A percentile compares a stretch with the other conserved stretches of the same genome.
phyloP scores from a whole-genome alignment of 1,139 yeast species.

The Zhuliangozyma parablackwelliae region DNA sequence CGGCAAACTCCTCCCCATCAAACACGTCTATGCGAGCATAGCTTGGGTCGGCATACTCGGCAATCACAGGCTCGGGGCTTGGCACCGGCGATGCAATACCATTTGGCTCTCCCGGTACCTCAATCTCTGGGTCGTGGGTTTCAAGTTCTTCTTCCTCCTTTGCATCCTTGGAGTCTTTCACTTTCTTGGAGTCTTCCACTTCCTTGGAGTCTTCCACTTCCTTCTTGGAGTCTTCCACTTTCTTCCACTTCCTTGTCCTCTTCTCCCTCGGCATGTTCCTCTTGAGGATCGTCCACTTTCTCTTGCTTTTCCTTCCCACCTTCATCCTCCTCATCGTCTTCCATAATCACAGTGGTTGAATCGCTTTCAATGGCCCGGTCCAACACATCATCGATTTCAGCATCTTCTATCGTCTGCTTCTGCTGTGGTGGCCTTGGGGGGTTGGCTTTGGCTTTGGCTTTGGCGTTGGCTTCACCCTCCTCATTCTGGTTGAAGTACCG shows the following conservation, averaged over 20 bases:
- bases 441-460: not conserved
- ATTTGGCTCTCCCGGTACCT: not conserved
- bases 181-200: not conserved
- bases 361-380: slow-evolving; percentile 3
- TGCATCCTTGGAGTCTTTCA: not conserved
- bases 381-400: not conserved
- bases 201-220: too few species aligned
- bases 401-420: slow-evolving; percentile 4
- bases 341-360: slow-evolving; percentile 2
- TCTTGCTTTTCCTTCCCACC: not conserved
- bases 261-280: too few species aligned
- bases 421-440: not conserved
- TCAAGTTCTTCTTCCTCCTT: not conserved
- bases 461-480: not conserved
- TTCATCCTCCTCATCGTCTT: not conserved
- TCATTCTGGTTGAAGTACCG: slow-evolving; percentile 10
- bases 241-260: too few species aligned
- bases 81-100: slow-evolving; percentile 2
- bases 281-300: too few species aligned
- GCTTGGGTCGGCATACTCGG: slow-evolving; percentile 6
- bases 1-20: slow-evolving; percentile 5
- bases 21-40: slow-evolving; percentile 9
- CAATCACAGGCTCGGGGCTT: slow-evolving; percentile 7
- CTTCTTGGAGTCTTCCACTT: too few species aligned
- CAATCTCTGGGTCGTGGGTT: too few species aligned